Evolutionary conservation across 1,139 yeast genomes (phyloP).

Genomic region (Meyerozyma carpophila): DNA sequence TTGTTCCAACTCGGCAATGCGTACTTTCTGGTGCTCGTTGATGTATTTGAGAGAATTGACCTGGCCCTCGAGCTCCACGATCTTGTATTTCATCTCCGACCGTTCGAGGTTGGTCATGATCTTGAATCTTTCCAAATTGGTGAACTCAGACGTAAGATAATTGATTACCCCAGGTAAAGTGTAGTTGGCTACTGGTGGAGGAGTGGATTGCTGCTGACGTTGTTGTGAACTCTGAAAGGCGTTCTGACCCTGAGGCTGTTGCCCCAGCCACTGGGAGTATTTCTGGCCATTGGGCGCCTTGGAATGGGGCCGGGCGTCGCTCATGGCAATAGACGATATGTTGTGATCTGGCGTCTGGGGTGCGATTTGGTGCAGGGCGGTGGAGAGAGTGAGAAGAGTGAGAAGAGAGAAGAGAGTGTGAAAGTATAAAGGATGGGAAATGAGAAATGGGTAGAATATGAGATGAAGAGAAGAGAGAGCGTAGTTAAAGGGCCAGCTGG

Average conservation of each 20-base stretch:
- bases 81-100: constrained; percentile 51
- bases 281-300: background rate
- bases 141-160: constrained; percentile 55
- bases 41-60: constrained; percentile 38
- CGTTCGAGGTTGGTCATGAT: constrained; percentile 53
- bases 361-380: background rate
- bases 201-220: background rate
- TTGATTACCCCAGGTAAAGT: constrained; percentile 64
- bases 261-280: background rate
- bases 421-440: no score
- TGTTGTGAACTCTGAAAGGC: background rate
- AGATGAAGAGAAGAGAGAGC: background rate
- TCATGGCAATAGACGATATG: background rate
- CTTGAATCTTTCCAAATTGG: constrained; percentile 52
- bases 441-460: background rate
- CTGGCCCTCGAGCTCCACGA: constrained; percentile 52
- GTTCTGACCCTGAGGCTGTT: background rate
- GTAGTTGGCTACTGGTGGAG: constrained; percentile 24
- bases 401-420: background rate
- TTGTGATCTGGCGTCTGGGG: background rate
- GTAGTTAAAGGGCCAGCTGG: background rate
- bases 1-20: constrained; percentile 25
- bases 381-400: background rate
- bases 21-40: constrained; percentile 30
- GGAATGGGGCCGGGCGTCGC: background rate